These are phyloP conservation scores for Russula sp. DNA, from an alignment of 768 basidiomycete species.

Conservation along the genomic window DNA sequence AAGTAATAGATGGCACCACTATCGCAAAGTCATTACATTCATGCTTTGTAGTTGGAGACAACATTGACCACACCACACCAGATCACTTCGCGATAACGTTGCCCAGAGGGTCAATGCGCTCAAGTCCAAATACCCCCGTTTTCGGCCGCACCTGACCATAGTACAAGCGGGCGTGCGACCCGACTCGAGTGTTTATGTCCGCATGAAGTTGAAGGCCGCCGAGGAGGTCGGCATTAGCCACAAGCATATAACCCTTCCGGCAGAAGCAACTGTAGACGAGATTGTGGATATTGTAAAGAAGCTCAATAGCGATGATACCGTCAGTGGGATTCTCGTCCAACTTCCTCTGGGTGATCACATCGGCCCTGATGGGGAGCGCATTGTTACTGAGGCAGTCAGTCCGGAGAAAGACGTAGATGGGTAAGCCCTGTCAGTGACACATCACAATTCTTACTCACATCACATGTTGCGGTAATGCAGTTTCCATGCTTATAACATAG, in stretches of 20 bases:
- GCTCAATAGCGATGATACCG: constrained; percentile 75
- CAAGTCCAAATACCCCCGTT: constrained; percentile 74
- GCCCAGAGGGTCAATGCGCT: constrained; percentile 62
- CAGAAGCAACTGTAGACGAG: constrained; percentile 65
- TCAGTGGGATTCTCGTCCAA: constrained; percentile 93
- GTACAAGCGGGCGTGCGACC: constrained; percentile 91
- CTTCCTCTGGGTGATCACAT: constrained; percentile 88
- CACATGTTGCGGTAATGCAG: constrained; percentile 41
- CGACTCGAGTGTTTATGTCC: constrained; percentile 89
- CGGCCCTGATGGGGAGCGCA: constrained; percentile 75
- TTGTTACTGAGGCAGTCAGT: constrained; percentile 90
- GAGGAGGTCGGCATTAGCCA: constrained; percentile 90
- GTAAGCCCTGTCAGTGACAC: constrained; percentile 42
- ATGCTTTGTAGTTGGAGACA: constrained; percentile 11
- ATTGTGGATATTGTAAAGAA: constrained; percentile 73
- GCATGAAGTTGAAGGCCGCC: constrained; percentile 96
- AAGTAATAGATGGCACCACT: constrained; percentile 78
- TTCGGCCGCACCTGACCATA: constrained; percentile 87
- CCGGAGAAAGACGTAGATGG: constrained; percentile 97
- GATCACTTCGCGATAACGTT: constrained; percentile 77
- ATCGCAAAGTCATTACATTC: constrained; percentile 68
- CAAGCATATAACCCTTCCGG: constrained; percentile 73
- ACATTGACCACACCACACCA: constrained; percentile 37
- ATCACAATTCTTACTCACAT: not conserved
- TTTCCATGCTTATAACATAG: constrained; percentile 98